Conservation (phyloP, 2,329 filamentous ascomycete species). For the Sclerotinia nivalis region DNA sequence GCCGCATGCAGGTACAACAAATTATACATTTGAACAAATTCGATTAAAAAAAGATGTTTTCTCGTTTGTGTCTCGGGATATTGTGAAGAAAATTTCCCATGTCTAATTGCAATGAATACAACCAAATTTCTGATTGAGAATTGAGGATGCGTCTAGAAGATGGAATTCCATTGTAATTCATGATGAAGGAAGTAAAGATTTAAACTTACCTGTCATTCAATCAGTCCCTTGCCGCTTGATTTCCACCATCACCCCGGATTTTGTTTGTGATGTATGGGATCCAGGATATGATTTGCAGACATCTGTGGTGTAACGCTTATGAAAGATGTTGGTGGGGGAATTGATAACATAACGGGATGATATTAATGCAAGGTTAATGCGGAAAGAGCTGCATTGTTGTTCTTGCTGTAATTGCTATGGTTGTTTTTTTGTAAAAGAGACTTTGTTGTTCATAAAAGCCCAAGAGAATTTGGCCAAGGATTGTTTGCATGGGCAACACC, state of each 20-base stretch:
- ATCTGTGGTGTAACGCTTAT: neutral
- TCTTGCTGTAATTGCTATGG: neutral
- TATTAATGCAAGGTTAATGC: neutral
- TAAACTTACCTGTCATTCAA: neutral
- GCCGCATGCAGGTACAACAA: constrained; percentile 2
- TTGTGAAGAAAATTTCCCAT: neutral
- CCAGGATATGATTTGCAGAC: neutral
- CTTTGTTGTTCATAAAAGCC: neutral
- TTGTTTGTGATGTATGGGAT: neutral
- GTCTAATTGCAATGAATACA: constrained; percentile 1
- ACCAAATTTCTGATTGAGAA: neutral
- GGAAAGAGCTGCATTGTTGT: neutral
- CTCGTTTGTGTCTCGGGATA: constrained; percentile 1
- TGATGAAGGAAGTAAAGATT: neutral
- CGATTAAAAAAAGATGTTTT: neutral
- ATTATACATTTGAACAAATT: neutral
- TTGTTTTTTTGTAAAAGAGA: neutral
- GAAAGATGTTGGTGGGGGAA: neutral
- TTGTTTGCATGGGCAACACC: neutral
- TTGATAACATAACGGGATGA: neutral
- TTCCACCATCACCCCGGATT: constrained; percentile 4
- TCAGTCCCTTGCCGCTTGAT: neutral
- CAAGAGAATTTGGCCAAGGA: neutral
- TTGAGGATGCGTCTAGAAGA: too few relatives aligned
- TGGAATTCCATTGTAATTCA: neutral